phyloP scores from a whole-genome alignment of 2,329 filamentous ascomycete genomes.

The Talaromyces verruculosus region DNA sequence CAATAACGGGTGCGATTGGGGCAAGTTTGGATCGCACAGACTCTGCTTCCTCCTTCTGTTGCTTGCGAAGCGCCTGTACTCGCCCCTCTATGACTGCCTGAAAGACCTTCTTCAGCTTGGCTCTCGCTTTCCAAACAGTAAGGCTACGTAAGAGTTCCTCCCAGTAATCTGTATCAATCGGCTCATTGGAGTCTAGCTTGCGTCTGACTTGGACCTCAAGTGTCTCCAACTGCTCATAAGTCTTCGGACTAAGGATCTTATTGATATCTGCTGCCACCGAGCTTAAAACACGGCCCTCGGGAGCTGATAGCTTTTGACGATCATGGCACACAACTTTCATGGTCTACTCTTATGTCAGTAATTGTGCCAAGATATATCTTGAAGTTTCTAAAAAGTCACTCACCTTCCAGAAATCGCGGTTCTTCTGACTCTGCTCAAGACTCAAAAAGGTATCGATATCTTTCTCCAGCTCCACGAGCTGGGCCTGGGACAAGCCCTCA shows the following conservation, averaged over 20 bases:
- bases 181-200: constrained; percentile 84
- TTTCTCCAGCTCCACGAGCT: constrained; percentile 73
- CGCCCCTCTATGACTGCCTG: constrained; percentile 71
- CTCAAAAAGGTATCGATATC: constrained; percentile 79
- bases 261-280: constrained; percentile 88
- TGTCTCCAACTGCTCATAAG: constrained; percentile 78
- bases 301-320: constrained; percentile 62
- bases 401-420: constrained; percentile 83
- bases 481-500: constrained; percentile 64
- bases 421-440: constrained; percentile 74
- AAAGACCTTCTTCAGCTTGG: constrained; percentile 75
- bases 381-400: background rate
- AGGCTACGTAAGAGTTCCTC: constrained; percentile 84
- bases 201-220: constrained; percentile 82
- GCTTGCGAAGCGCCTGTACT: constrained; percentile 63
- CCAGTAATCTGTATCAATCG: constrained; percentile 97
- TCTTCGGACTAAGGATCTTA: constrained; percentile 79
- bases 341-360: constrained; percentile 53
- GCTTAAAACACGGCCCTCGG: constrained; percentile 73
- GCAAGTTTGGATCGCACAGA: constrained; percentile 55
- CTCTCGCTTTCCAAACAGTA: constrained; percentile 87
- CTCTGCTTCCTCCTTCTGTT: constrained; percentile 67
- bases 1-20: constrained; percentile 46
- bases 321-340: constrained; percentile 82
- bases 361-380: constrained; percentile 9